Percentiles rank a stretch among this genome's conserved stretches.
Evolutionary conservation across 106 monocot genomes (phyloP).

Genomic region (Allium fistulosum): DNA sequence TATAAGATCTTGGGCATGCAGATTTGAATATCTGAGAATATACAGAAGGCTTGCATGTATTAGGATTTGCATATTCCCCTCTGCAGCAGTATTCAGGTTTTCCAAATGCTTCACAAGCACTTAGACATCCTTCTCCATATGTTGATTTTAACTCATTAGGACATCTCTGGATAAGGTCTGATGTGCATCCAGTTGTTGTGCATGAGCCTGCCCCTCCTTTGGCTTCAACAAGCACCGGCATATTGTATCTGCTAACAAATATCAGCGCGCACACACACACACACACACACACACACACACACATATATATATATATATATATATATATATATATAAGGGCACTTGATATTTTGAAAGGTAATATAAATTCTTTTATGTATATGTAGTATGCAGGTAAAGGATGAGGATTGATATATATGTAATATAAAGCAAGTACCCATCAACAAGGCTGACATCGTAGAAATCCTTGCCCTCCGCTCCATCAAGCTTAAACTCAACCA

Average conservation of each 20-base stretch:
- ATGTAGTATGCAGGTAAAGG: background rate
- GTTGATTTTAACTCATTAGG: background rate
- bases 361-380: background rate
- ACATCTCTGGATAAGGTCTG: background rate
- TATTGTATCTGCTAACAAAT: slow-evolving; percentile 23
- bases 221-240: slow-evolving; percentile 39
- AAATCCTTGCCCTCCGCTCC: slow-evolving; percentile 27
- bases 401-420: background rate
- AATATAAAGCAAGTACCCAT: slow-evolving; percentile 16
- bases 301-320: background rate
- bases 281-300: no score
- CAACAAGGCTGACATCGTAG: slow-evolving; percentile 64
- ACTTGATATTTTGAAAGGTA: background rate
- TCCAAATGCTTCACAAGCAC: slow-evolving; percentile 29
- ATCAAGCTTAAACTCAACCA: slow-evolving; percentile 55
- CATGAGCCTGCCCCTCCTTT: slow-evolving; percentile 29
- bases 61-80: slow-evolving; percentile 17
- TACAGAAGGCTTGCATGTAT: slow-evolving; percentile 19
- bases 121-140: slow-evolving; percentile 12
- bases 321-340: background rate
- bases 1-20: slow-evolving; percentile 30
- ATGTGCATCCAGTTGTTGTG: background rate
- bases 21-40: slow-evolving; percentile 32
- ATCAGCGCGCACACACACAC: background rate
- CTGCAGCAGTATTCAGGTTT: slow-evolving; percentile 23